Base-by-base conservation (phyloP, 768 basidiomycete species). In the Mycena venus region DNA sequence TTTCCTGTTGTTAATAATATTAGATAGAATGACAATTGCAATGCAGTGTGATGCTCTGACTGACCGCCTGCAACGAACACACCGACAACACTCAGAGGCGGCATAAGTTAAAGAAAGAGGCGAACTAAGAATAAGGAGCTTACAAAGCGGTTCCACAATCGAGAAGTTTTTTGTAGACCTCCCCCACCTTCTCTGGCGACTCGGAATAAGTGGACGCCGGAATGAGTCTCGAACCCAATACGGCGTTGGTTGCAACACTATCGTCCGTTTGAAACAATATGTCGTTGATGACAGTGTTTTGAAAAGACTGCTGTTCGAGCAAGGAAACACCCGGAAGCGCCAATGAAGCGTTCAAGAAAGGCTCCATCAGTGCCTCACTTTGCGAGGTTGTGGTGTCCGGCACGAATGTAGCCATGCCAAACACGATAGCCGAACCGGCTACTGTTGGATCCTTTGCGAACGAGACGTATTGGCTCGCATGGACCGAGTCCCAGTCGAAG, bases 401-500 rank as follows among this genome's bases (percentile, higher is more conserved):
- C 69, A 70, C 38, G 49, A 53, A 72, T 23, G 40, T 75, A 40
- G 78, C 79, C 64, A 83, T 79, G 64, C 65, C 64, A 2, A 81
- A 78, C 14, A 23, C 27, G n/a, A 79, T n/a, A 27, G 14, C 47
- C n/a, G 29, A 19, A 31, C 6, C 23, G 17, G 66, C 47, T 25
- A 53, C 76, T 14, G 61, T 74, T 9, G 49, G 36, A 6, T 68
- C n/a, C n/a, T 70, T 70, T 3, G 29, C 63, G 5, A 79, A 44
- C 32, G 56, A 78, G 67, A 84, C 79, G 55, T 82, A 84, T 61
- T 83, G 83, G 12, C 82, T 80, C 4, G 79, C 79, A 27, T 73
- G 77, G 12, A 82, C 62, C 17, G 76, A 55, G 68, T 85, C 84
- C 78, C 80, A 80, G 64, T 83, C 83, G 58, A 82, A 83, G 34